phyloP scores from a whole-genome alignment of 352 stramenopile species.

The Pythium volutum region DNA sequence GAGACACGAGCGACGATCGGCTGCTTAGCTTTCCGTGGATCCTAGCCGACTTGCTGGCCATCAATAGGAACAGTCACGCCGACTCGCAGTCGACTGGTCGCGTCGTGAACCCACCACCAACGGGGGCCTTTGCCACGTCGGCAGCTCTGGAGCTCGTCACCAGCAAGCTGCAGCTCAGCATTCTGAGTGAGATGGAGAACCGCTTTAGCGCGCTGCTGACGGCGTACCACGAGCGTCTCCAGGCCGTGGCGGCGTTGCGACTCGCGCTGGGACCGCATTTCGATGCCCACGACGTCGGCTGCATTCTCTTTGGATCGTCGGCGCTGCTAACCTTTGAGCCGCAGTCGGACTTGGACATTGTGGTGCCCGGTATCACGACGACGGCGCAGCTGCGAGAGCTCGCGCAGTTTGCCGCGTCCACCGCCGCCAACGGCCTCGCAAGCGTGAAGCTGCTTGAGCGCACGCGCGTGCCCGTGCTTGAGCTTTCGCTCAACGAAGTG shows the following conservation, averaged over 20 bases:
- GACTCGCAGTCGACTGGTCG: constrained; percentile 7
- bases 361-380: constrained; percentile 23
- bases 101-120: constrained; percentile 28
- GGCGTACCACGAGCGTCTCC: constrained; percentile 62
- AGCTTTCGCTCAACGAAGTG: constrained; percentile 49
- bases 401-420: constrained; percentile 7
- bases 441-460: constrained; percentile 12
- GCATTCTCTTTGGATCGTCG: constrained; percentile 66
- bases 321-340: constrained; percentile 72
- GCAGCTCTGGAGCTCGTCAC: constrained; percentile 1
- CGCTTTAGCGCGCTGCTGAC: constrained; percentile 50
- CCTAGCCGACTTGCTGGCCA: constrained; percentile 48
- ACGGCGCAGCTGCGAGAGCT: constrained; percentile 10
- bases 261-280: constrained; percentile 37
- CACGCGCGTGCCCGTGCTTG: constrained; percentile 59
- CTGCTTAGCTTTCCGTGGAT: constrained; percentile 76
- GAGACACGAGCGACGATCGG: constrained; percentile 30
- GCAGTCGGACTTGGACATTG: constrained; percentile 72
- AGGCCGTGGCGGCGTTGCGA: constrained; percentile 44
- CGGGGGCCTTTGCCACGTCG: constrained; percentile 8
- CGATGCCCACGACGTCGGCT: constrained; percentile 25
- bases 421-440: neutral
- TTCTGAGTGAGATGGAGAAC: constrained; percentile 49
- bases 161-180: constrained; percentile 43
- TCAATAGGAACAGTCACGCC: constrained; percentile 31